These are phyloP conservation scores for Suillus ampliporus DNA, from an alignment of 768 basidiomycete species.

Conservation along the genomic window DNA sequence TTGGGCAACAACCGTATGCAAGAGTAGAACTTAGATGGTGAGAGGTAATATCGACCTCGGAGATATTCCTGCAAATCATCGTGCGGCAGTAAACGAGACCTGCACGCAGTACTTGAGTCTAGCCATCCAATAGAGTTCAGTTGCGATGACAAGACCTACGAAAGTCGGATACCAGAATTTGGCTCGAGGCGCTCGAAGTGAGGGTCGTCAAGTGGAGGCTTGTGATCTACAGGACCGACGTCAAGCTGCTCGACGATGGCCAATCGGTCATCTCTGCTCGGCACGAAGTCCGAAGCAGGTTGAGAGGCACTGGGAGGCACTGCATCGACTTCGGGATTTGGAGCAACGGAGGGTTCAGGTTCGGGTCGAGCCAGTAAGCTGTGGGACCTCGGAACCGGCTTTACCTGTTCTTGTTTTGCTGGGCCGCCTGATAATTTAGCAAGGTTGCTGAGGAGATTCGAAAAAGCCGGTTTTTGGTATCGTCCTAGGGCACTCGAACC, in stretches of 20 bases:
- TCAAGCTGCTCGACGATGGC: conserved; percentile 78
- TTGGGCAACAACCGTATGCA: conserved; percentile 76
- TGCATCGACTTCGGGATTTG: conserved; percentile 14
- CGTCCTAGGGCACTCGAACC: conserved; percentile 7
- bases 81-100: conserved; percentile 75
- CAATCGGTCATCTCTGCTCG: conserved; percentile 61
- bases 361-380: conserved; percentile 28
- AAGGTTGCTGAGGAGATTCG: conserved; percentile 58
- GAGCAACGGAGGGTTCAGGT: neutral
- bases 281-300: conserved; percentile 11
- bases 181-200: conserved; percentile 84
- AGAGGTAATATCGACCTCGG: conserved; percentile 82
- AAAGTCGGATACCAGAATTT: conserved; percentile 85
- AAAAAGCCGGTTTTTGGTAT: conserved; percentile 48
- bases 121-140: conserved; percentile 3
- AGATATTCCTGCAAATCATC: conserved; percentile 83
- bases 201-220: conserved; percentile 73
- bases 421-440: conserved; percentile 39
- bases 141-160: conserved; percentile 52
- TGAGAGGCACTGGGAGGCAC: conserved; percentile 9
- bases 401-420: conserved; percentile 22
- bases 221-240: conserved; percentile 80
- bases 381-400: conserved; percentile 37
- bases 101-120: conserved; percentile 34
- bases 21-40: conserved; percentile 90